Evolutionary conservation across 1,139 yeast genomes (phyloP).

Genomic region (Blastobotrys illinoisensis): DNA sequence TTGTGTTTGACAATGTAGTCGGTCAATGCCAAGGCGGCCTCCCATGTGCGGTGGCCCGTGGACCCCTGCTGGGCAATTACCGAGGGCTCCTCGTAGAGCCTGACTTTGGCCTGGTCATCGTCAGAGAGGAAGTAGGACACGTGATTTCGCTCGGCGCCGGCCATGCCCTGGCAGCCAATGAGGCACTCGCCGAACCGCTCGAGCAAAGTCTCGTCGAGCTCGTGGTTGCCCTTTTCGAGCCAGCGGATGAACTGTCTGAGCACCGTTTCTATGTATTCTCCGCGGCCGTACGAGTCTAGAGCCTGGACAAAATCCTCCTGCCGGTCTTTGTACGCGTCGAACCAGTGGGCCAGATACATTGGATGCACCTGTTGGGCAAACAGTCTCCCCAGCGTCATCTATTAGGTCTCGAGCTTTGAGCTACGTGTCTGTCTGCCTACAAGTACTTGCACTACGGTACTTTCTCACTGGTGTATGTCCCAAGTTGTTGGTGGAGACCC

Average conservation of each 20-base stretch:
- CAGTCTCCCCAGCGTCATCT: slow-evolving; percentile 4
- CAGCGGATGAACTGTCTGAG: slow-evolving; percentile 17
- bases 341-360: slow-evolving; percentile 12
- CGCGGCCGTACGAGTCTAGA: slow-evolving; percentile 9
- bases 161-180: not conserved
- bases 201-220: not conserved
- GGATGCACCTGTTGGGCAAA: slow-evolving; percentile 25
- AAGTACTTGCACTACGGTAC: too few species aligned
- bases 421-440: too few species aligned
- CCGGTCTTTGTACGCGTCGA: slow-evolving; percentile 7
- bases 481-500: not conserved
- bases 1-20: slow-evolving; percentile 37
- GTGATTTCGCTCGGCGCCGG: not conserved
- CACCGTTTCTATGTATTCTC: slow-evolving; percentile 16
- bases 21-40: slow-evolving; percentile 71
- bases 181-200: not conserved
- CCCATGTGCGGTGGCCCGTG: slow-evolving; percentile 93
- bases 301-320: slow-evolving; percentile 16
- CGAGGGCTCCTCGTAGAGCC: slow-evolving; percentile 20
- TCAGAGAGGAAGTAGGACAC: not conserved
- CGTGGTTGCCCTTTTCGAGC: slow-evolving; percentile 11
- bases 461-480: too few species aligned
- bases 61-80: slow-evolving; percentile 56
- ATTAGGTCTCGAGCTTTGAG: too few species aligned
- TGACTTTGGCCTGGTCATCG: slow-evolving; percentile 7